phyloP scores from a whole-genome alignment of 306 rosid genomes.

The Lotus japonicus region DNA sequence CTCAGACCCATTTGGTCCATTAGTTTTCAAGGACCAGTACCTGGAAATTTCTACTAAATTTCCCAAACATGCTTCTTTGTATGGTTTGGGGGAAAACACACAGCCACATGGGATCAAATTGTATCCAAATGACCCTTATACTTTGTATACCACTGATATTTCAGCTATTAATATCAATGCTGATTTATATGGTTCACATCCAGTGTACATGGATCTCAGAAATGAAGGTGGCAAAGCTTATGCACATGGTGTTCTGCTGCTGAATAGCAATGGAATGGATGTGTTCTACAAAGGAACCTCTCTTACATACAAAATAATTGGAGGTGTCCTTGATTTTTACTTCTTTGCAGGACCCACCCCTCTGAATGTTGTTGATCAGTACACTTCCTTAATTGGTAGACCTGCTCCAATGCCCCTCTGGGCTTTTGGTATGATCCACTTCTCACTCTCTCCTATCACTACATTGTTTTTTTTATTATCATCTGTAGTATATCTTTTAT shows the following conservation, averaged over 20 bases:
- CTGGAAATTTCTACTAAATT: conserved; percentile 71
- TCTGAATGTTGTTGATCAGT: conserved; percentile 73
- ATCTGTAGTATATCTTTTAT: too few relatives aligned
- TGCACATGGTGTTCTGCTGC: conserved; percentile 77
- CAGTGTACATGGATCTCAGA: conserved; percentile 78
- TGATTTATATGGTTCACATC: conserved; percentile 87
- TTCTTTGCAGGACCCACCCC: conserved; percentile 85
- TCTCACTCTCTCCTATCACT: too few relatives aligned
- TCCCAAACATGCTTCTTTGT: conserved; percentile 63
- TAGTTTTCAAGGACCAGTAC: conserved; percentile 90
- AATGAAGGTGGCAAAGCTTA: conserved; percentile 50
- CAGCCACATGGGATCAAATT: conserved; percentile 76
- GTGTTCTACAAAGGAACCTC: conserved; percentile 68
- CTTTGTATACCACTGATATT: conserved; percentile 60
- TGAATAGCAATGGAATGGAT: conserved; percentile 94
- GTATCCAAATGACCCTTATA: conserved; percentile 67
- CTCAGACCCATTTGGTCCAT: conserved; percentile 38
- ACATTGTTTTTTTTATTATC: too few relatives aligned
- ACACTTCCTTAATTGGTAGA: conserved; percentile 69
- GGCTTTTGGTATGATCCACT: conserved; percentile 60
- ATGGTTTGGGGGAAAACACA: conserved; percentile 86
- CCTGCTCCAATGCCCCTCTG: conserved; percentile 99
- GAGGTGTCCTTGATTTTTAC: conserved; percentile 84
- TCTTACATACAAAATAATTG: conserved; percentile 75
- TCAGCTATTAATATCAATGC: conserved; percentile 73